These are phyloP conservation scores for Solanum chacoense DNA, from an alignment of 305 asterid genomes.

Conservation along the genomic window DNA sequence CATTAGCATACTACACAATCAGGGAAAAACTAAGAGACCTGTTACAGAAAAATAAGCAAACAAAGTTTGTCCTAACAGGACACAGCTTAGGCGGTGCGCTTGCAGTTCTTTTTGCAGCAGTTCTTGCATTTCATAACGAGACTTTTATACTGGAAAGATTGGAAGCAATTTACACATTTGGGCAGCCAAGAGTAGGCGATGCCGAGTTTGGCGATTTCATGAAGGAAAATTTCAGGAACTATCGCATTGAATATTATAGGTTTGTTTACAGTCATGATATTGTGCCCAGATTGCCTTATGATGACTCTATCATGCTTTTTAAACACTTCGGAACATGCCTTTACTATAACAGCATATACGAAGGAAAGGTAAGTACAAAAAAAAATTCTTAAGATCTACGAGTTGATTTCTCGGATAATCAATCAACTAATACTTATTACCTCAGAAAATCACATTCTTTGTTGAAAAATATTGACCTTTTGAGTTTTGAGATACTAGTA, in stretches of 20 bases:
- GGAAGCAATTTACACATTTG: constrained; percentile 47
- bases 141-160: constrained; percentile 20
- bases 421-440: not conserved
- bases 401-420: not conserved
- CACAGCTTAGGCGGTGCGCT: constrained; percentile 72
- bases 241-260: constrained; percentile 23
- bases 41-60: not conserved
- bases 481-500: not conserved
- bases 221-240: constrained; percentile 12
- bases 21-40: constrained; percentile 17
- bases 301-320: constrained; percentile 17
- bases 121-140: constrained; percentile 32
- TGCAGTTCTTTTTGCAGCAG: constrained; percentile 39
- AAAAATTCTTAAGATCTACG: too few relatives aligned
- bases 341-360: constrained; percentile 27
- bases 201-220: constrained; percentile 30
- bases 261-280: constrained; percentile 40
- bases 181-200: constrained; percentile 63
- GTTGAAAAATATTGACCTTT: not conserved
- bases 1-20: constrained; percentile 29
- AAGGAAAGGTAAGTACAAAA: constrained; percentile 21
- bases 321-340: constrained; percentile 46
- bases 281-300: constrained; percentile 33
- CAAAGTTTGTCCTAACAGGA: constrained; percentile 41
- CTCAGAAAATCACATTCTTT: not conserved